Conservation (phyloP, 345 rosid species). For the Melastoma malabathricum region DNA sequence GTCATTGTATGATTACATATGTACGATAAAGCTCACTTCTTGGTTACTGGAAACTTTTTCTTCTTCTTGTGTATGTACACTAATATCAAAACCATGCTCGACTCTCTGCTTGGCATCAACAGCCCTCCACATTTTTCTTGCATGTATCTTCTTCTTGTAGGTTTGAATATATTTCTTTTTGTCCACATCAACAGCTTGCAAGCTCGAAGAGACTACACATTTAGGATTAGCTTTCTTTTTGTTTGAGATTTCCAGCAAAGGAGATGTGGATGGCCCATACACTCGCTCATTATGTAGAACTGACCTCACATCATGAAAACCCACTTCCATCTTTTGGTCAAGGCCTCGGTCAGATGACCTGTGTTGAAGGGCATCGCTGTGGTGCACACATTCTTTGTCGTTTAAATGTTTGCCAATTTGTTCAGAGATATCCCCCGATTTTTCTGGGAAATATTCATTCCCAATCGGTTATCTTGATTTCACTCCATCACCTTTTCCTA, state of each 20-base stretch:
- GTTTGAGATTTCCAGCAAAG: constrained; percentile 14
- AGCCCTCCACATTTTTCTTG: constrained; percentile 20
- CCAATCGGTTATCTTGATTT: constrained; percentile 10
- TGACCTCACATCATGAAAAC: constrained; percentile 13
- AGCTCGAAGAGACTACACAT: constrained; percentile 18
- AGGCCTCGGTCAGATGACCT: constrained; percentile 18
- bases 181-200: constrained; percentile 18
- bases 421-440: no score
- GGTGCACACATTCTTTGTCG: constrained; percentile 2
- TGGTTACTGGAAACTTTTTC: constrained; percentile 17
- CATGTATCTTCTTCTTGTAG: constrained; percentile 22
- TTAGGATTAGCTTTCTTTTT: constrained; percentile 11
- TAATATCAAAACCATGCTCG: constrained; percentile 16
- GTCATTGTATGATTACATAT: no score
- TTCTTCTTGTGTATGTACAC: constrained; percentile 23
- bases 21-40: constrained; percentile 18
- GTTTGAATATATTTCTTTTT: constrained; percentile 14
- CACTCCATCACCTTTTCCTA: constrained; percentile 7
- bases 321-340: constrained; percentile 12
- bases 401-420: no score
- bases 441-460: constrained; percentile 1
- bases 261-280: constrained; percentile 16
- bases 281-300: constrained; percentile 8
- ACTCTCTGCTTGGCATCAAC: constrained; percentile 12
- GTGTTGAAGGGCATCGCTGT: constrained; percentile 5